Evolutionary conservation across 2,329 filamentous ascomycete genomes (phyloP).

Genomic region (Penicillium paneum): DNA sequence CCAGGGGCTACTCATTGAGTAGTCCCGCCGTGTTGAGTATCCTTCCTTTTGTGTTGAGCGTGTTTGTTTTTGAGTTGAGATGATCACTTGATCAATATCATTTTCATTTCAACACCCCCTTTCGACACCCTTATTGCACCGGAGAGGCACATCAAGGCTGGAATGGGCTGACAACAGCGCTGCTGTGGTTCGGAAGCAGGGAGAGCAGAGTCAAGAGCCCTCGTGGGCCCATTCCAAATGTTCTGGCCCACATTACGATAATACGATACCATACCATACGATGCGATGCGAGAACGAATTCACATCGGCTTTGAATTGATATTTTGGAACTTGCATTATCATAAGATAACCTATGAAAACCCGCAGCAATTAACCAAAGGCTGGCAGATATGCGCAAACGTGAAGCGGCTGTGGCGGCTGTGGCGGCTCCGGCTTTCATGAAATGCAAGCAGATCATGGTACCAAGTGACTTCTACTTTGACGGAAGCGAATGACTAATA

Average conservation of each 20-base stretch:
- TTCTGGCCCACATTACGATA: background rate
- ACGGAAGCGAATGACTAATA: background rate
- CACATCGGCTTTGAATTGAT: no score
- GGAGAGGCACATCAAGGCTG: background rate
- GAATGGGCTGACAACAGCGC: background rate
- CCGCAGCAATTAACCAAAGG: background rate
- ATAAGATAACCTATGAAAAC: background rate
- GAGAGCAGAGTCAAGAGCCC: background rate
- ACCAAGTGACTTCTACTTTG: background rate
- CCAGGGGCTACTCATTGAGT: background rate
- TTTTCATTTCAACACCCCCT: background rate
- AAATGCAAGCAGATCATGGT: background rate
- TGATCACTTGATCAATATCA: background rate
- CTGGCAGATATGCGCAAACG: background rate
- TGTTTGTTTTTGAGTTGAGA: background rate
- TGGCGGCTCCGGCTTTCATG: background rate
- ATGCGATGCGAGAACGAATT: no score
- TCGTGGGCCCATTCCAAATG: background rate
- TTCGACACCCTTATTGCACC: background rate
- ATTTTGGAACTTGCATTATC: background rate
- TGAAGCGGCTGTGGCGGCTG: no score
- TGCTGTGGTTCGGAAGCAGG: background rate
- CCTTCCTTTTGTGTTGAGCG: background rate
- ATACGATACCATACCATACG: background rate
- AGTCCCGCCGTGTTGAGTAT: background rate